A percentile compares a stretch with the other conserved stretches of the same genome.
These are phyloP conservation scores for Fusarium tupiense DNA, from an alignment of 2,329 filamentous ascomycete genomes.

Conservation along the genomic window DNA sequence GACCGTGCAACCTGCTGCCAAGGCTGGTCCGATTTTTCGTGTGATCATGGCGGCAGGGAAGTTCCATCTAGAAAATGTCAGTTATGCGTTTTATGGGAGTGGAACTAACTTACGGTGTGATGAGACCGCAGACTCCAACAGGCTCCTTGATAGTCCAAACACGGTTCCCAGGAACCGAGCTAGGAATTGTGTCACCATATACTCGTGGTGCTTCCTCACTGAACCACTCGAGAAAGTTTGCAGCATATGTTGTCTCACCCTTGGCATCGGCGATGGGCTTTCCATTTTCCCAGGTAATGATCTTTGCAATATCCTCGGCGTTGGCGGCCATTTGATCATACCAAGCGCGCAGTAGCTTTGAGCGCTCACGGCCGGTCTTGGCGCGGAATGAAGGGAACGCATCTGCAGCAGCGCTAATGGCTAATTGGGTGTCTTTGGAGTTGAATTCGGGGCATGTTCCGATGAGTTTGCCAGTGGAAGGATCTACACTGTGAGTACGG, in stretches of 20 bases:
- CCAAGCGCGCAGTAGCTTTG: slow-evolving; percentile 81
- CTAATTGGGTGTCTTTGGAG: slow-evolving; percentile 77
- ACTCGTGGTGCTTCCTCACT: slow-evolving; percentile 78
- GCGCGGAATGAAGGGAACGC: slow-evolving; percentile 78
- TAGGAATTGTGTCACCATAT: slow-evolving; percentile 80
- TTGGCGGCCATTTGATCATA: slow-evolving; percentile 84
- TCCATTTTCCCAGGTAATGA: slow-evolving; percentile 92
- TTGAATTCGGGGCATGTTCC: slow-evolving; percentile 88
- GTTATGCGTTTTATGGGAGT: not conserved
- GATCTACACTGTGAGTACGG: slow-evolving; percentile 64
- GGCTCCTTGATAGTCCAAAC: slow-evolving; percentile 85
- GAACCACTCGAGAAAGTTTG: slow-evolving; percentile 84
- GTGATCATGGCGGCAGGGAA: slow-evolving; percentile 84
- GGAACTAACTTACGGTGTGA: slow-evolving; percentile 68
- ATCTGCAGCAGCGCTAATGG: slow-evolving; percentile 83
- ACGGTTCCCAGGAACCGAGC: slow-evolving; percentile 75
- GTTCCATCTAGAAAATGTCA: slow-evolving; percentile 71
- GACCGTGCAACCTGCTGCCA: slow-evolving; percentile 95
- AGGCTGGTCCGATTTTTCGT: slow-evolving; percentile 74
- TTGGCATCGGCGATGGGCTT: slow-evolving; percentile 82
- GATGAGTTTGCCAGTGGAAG: slow-evolving; percentile 82
- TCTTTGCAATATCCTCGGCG: slow-evolving; percentile 79
- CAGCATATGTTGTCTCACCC: slow-evolving; percentile 77
- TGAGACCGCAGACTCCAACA: slow-evolving; percentile 82
- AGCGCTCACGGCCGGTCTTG: slow-evolving; percentile 77